Conservation (phyloP, 169 alveolate species). For the Plasmodium vinckei region DNA sequence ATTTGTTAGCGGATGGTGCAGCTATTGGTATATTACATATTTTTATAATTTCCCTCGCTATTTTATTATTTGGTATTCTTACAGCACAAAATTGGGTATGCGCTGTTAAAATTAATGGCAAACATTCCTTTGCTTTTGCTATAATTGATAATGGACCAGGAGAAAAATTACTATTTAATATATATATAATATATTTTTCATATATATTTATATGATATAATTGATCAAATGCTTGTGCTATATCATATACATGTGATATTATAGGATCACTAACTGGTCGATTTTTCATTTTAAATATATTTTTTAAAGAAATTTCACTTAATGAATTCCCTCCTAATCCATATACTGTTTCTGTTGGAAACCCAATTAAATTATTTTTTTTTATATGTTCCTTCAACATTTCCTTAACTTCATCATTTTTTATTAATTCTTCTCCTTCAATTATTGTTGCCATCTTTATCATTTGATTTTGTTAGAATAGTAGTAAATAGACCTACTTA, state of each 20-base stretch:
- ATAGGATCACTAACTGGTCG: slow-evolving; percentile 97
- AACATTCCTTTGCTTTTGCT: slow-evolving; percentile 85
- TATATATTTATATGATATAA: slow-evolving; percentile 85
- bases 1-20: slow-evolving; percentile 97
- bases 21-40: slow-evolving; percentile 92
- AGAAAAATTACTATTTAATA: slow-evolving; percentile 89
- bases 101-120: slow-evolving; percentile 90
- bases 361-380: slow-evolving; percentile 92
- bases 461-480: not conserved
- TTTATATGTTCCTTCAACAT: slow-evolving; percentile 63
- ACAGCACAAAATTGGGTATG: slow-evolving; percentile 91
- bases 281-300: slow-evolving; percentile 92
- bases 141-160: slow-evolving; percentile 97
- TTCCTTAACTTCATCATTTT: slow-evolving; percentile 28
- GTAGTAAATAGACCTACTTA: no score
- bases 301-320: slow-evolving; percentile 88
- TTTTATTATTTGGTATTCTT: slow-evolving; percentile 91
- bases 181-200: slow-evolving; percentile 79
- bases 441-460: slow-evolving; percentile 45
- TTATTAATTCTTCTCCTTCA: slow-evolving; percentile 40
- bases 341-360: slow-evolving; percentile 98
- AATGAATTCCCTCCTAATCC: slow-evolving; percentile 97
- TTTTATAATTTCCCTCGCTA: slow-evolving; percentile 89
- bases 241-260: slow-evolving; percentile 92
- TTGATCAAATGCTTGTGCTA: slow-evolving; percentile 86